phyloP scores from a whole-genome alignment of 805 yeast species.

The Spathaspora passalidarum region DNA sequence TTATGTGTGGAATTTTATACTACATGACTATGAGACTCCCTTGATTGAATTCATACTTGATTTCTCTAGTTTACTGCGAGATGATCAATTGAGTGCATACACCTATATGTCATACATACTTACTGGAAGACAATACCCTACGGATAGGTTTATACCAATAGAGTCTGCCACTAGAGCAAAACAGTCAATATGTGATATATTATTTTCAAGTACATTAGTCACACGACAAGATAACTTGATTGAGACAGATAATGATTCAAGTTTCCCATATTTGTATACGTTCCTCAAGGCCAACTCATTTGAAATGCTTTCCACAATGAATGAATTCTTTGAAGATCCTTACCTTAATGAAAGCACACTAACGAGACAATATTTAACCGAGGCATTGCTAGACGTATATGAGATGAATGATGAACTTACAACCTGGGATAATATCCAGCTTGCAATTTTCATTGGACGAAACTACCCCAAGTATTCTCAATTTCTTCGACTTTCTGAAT shows the following conservation, averaged over 20 bases:
- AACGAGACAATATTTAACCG: slow-evolving; percentile 75
- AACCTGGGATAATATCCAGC: slow-evolving; percentile 24
- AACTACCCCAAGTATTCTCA: slow-evolving; percentile 85
- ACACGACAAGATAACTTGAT: slow-evolving; percentile 27
- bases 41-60: slow-evolving; percentile 53
- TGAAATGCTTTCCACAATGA: slow-evolving; percentile 63
- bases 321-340: slow-evolving; percentile 82
- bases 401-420: slow-evolving; percentile 28
- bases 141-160: slow-evolving; percentile 46
- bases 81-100: slow-evolving; percentile 9
- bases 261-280: slow-evolving; percentile 67
- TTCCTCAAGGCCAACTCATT: slow-evolving; percentile 55
- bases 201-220: slow-evolving; percentile 57
- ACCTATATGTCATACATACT: slow-evolving; percentile 64
- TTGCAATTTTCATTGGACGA: slow-evolving; percentile 72
- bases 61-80: slow-evolving; percentile 14
- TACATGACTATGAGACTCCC: slow-evolving; percentile 73
- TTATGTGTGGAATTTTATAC: slow-evolving; percentile 67
- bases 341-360: slow-evolving; percentile 64
- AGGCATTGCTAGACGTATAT: slow-evolving; percentile 62
- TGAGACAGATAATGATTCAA: slow-evolving; percentile 36
- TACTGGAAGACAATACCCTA: slow-evolving; percentile 81
- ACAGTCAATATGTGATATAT: slow-evolving; percentile 46
- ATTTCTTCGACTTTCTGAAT: slow-evolving; percentile 69
- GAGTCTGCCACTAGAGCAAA: slow-evolving; percentile 40